Base-by-base conservation (phyloP, 2,329 filamentous ascomycete species). In the Hortaea werneckii region DNA sequence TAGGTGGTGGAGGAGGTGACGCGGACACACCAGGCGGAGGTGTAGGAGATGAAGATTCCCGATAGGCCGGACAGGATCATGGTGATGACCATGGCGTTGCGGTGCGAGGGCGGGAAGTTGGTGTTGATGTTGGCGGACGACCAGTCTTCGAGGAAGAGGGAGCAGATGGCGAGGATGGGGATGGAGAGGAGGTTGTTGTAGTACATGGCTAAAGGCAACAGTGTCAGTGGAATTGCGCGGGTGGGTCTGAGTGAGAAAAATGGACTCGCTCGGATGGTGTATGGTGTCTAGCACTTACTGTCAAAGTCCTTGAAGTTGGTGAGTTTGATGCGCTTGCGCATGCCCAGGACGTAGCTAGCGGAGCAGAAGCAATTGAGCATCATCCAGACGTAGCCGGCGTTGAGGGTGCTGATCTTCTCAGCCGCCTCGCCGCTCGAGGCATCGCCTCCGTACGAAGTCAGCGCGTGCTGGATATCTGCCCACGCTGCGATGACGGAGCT, bases 241-340 rank as follows among this genome's bases (percentile, higher is more conserved):
- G n/a, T 37, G 13, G 32, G 41, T 11, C n/a, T 12, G 40, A 27
- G 27, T 9, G 28, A 40, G 38, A 11, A 37, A 37, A 12, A 12
- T 37, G 34, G 12, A 12, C 34, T 11, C 10, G 12, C 10, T 20
- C 20, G 20, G 38, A 40, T 40, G 38, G 30, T 26, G 20, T 32
- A 12, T 38, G 9, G 37, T 9, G 12, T 11, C 39, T 38, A 37
- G 37, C 29, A 81, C 90, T 71, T 77, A 95, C 90, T 95, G 67
- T 98, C 92, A 75, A 94, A 96, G 67, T 96, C 92, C 77, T 95
- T 95, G 73, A 98, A 96, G 76, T 95, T 95, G 74, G 94, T 95
- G 70, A 94, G 80, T 82, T 96, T 96, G 67, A 98, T 96, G 55
- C 94, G 84, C 77, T 96, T 96, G 65, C 92, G 83, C 90, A 95